Evolutionary conservation across 2,329 filamentous ascomycete genomes (phyloP).

Genomic region (Akanthomyces uredinophilus): DNA sequence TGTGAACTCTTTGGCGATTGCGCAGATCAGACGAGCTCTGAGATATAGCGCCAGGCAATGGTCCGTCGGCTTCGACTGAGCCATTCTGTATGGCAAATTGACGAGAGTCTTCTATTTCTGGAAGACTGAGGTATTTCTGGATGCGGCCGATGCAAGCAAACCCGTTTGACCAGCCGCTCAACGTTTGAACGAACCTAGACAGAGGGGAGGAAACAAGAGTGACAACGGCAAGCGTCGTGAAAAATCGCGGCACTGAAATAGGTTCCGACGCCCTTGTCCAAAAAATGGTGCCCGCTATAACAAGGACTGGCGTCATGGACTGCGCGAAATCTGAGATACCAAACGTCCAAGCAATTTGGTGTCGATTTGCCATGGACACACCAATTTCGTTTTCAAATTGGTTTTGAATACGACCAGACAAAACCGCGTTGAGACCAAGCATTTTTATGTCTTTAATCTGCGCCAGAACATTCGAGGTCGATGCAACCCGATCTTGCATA

Average conservation of each 20-base stretch:
- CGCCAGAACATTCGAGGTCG: constrained; percentile 5
- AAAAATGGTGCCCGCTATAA: neutral
- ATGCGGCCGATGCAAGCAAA: constrained; percentile 5
- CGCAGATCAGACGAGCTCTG: neutral
- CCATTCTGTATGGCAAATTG: neutral
- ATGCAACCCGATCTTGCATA: neutral
- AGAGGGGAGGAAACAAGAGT: neutral
- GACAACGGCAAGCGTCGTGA: neutral
- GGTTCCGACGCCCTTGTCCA: constrained; percentile 1
- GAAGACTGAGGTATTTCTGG: neutral
- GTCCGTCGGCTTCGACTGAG: neutral
- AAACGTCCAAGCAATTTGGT: neutral
- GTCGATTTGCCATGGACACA: neutral
- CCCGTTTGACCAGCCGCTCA: neutral
- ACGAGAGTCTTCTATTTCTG: neutral
- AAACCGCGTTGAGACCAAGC: neutral
- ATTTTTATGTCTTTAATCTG: too few species aligned
- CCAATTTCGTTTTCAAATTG: neutral
- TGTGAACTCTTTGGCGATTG: neutral
- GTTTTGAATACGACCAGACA: neutral
- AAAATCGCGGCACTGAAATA: neutral
- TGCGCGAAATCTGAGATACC: constrained; percentile 1
- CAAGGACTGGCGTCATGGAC: neutral
- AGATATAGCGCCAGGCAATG: neutral
- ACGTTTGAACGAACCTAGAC: neutral